Evolutionary conservation across 805 yeast species (phyloP).

Genomic region (Barnettozyma sucrosica): DNA sequence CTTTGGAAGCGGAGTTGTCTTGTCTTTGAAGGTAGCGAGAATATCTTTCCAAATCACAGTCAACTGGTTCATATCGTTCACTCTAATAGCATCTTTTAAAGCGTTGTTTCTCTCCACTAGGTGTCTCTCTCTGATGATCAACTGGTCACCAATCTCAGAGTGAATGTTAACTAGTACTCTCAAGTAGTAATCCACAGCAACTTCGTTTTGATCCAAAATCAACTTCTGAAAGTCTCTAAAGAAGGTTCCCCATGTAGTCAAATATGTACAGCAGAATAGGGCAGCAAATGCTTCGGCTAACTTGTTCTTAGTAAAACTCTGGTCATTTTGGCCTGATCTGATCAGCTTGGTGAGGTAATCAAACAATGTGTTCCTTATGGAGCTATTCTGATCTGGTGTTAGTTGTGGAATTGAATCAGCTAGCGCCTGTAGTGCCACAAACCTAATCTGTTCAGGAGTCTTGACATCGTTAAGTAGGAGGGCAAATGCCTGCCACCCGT

Average conservation of each 20-base stretch:
- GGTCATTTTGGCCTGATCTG: slow-evolving; percentile 26
- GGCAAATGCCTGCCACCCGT: slow-evolving; percentile 44
- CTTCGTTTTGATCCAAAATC: slow-evolving; percentile 24
- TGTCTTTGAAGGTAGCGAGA: slow-evolving; percentile 33
- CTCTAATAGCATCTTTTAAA: slow-evolving; percentile 79
- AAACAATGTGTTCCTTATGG: slow-evolving; percentile 22
- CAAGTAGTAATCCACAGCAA: slow-evolving; percentile 57
- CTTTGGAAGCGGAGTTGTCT: slow-evolving; percentile 25
- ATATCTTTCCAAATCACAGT: slow-evolving; percentile 64
- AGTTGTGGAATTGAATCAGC: slow-evolving; percentile 22
- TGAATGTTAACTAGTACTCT: slow-evolving; percentile 74
- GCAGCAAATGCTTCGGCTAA: slow-evolving; percentile 50
- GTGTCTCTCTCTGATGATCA: slow-evolving; percentile 64
- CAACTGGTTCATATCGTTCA: slow-evolving; percentile 62
- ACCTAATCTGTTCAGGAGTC: slow-evolving; percentile 25
- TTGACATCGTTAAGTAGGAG: slow-evolving; percentile 30
- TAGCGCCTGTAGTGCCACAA: slow-evolving; percentile 26
- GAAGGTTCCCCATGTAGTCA: slow-evolving; percentile 43
- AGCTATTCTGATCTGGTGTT: slow-evolving; percentile 14
- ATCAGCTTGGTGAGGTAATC: slow-evolving; percentile 18
- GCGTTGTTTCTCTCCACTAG: slow-evolving; percentile 58
- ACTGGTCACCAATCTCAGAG: slow-evolving; percentile 89
- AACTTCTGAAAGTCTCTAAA: slow-evolving; percentile 44
- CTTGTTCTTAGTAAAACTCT: slow-evolving; percentile 46
- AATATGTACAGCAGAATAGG: slow-evolving; percentile 44